phyloP scores from a whole-genome alignment of 2,329 filamentous ascomycete species.

The Bipolaris bicolor region DNA sequence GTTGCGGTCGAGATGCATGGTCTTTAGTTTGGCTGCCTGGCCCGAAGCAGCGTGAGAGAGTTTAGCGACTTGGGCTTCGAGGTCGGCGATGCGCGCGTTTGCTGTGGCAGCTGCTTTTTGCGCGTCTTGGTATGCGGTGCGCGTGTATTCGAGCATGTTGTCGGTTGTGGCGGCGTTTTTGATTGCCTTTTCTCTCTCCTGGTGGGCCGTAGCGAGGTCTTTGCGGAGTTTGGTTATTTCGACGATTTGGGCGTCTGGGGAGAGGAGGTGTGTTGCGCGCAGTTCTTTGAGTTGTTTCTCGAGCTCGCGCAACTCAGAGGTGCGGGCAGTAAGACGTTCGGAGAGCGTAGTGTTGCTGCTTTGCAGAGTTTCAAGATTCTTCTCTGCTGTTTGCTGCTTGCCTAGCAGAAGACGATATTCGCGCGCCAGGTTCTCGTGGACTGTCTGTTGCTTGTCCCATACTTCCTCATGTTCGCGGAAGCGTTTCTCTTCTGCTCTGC shows the following conservation, averaged over 20 bases:
- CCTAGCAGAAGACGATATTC: conserved; percentile 26
- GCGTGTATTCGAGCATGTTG: conserved; percentile 62
- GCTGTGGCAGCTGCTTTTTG: conserved; percentile 20
- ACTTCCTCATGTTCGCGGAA: conserved; percentile 23
- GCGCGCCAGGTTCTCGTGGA: conserved; percentile 32
- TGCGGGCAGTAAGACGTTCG: conserved; percentile 25
- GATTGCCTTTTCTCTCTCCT: conserved; percentile 33
- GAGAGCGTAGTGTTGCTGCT: conserved; percentile 24
- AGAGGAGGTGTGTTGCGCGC: conserved; percentile 24
- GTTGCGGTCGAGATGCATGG: conserved; percentile 23
- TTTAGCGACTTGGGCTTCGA: conserved; percentile 22
- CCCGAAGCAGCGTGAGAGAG: conserved; percentile 28
- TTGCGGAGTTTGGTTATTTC: conserved; percentile 34
- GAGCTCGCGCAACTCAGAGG: conserved; percentile 20
- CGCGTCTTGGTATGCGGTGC: conserved; percentile 59
- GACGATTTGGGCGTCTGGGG: conserved; percentile 29
- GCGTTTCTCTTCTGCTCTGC: conserved; percentile 19
- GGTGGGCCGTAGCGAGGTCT: conserved; percentile 26
- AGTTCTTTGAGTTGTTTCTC: conserved; percentile 27
- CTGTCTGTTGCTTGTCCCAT: conserved; percentile 36
- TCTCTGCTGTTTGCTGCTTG: conserved; percentile 25
- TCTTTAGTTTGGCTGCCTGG: conserved; percentile 25
- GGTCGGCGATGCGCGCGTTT: conserved; percentile 13
- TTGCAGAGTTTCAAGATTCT: conserved; percentile 21
- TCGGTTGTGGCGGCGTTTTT: conserved; percentile 42